Evolutionary conservation across 768 basidiomycete species (phyloP).

Genomic region (Macrolepiota albuminosa): DNA sequence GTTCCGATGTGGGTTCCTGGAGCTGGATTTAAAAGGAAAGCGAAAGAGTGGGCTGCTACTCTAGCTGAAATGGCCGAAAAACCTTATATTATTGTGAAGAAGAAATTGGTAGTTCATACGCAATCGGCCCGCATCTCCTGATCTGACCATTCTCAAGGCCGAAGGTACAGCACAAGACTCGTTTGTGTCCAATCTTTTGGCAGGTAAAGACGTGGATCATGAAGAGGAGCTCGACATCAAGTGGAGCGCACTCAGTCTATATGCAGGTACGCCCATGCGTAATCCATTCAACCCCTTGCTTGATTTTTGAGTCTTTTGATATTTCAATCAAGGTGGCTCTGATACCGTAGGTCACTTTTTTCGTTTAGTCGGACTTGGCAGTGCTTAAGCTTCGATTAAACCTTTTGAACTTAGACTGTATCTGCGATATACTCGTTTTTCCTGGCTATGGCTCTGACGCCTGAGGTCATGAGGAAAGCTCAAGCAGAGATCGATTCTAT

Average conservation of each 20-base stretch:
- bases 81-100: not conserved
- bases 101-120: not conserved
- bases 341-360: slow-evolving; percentile 38
- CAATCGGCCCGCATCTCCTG: not conserved
- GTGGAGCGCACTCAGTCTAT: slow-evolving; percentile 53
- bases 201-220: slow-evolving; percentile 38
- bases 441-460: slow-evolving; percentile 52
- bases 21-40: not conserved
- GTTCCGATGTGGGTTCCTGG: not conserved
- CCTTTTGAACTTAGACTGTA: slow-evolving; percentile 42
- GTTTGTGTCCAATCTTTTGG: slow-evolving; percentile 52
- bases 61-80: not conserved
- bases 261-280: slow-evolving; percentile 31
- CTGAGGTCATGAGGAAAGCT: slow-evolving; percentile 49
- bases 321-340: slow-evolving; percentile 36
- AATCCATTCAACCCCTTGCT: not conserved
- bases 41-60: not conserved
- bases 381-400: not conserved
- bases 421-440: slow-evolving; percentile 55
- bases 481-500: slow-evolving; percentile 57
- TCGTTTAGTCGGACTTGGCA: not conserved
- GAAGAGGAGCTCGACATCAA: slow-evolving; percentile 60
- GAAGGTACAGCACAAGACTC: slow-evolving; percentile 50
- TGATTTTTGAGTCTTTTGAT: not conserved
- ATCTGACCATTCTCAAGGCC: slow-evolving; percentile 30